These are phyloP conservation scores for Escovopsis sp. DNA, from an alignment of 2,329 filamentous ascomycete genomes.

Conservation along the genomic window DNA sequence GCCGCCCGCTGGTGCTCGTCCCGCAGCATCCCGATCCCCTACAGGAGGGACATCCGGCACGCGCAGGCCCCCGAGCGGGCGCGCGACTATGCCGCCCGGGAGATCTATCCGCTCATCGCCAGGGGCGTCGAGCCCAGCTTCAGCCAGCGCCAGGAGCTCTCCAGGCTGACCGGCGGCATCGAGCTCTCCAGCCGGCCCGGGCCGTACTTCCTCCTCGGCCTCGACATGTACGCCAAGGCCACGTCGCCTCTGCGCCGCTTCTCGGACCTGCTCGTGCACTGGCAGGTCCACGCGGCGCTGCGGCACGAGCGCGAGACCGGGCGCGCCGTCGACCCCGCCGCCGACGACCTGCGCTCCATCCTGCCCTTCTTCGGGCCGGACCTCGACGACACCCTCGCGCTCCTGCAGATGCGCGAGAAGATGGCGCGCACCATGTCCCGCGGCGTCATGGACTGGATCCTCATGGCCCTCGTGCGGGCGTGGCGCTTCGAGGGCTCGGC, in stretches of 20 bases:
- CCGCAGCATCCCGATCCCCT: constrained; percentile 44
- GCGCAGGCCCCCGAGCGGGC: constrained; percentile 19
- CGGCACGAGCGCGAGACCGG: constrained; percentile 25
- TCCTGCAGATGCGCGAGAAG: constrained; percentile 38
- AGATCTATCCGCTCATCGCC: constrained; percentile 20
- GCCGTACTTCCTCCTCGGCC: constrained; percentile 42
- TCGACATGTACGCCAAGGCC: constrained; percentile 46
- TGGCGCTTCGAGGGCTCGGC: constrained; percentile 39
- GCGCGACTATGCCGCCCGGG: constrained; percentile 21
- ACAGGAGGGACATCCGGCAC: constrained; percentile 33
- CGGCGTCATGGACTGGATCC: constrained; percentile 37
- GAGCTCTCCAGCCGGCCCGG: constrained; percentile 37
- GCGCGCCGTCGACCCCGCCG: constrained; percentile 11
- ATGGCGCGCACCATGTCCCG: constrained; percentile 29
- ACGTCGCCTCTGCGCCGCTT: constrained; percentile 54
- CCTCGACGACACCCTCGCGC: constrained; percentile 32
- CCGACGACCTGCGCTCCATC: constrained; percentile 19
- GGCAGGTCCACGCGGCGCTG: constrained; percentile 49
- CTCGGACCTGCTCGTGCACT: constrained; percentile 47
- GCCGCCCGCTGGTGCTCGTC: constrained; percentile 46
- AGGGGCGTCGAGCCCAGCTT: constrained; percentile 19
- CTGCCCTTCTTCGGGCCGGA: constrained; percentile 30
- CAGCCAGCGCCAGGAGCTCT: constrained; percentile 16
- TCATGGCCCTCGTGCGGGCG: constrained; percentile 45
- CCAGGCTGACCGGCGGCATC: constrained; percentile 29